These are phyloP conservation scores for Epithemia pelagica DNA, from an alignment of 108 stramenopile species.

Conservation along the genomic window DNA sequence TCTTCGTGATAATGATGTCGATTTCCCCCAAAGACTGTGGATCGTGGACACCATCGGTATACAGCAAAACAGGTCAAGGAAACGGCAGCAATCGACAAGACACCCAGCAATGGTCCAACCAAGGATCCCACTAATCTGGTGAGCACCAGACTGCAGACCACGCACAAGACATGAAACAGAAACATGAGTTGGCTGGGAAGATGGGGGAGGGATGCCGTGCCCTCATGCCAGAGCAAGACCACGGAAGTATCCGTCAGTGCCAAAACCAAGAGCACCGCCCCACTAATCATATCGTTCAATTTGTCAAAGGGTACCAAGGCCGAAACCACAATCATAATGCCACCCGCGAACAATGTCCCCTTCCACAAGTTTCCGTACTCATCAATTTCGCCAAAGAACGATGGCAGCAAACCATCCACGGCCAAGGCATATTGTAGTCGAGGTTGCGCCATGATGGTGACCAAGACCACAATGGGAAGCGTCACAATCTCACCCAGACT, in stretches of 20 bases:
- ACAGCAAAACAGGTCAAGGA: slow-evolving; percentile 8
- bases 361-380: slow-evolving; percentile 54
- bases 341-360: slow-evolving; percentile 69
- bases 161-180: slow-evolving; percentile 32
- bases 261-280: slow-evolving; percentile 70
- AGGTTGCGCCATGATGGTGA: slow-evolving; percentile 86
- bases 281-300: slow-evolving; percentile 77
- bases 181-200: slow-evolving; percentile 26
- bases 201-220: slow-evolving; percentile 22
- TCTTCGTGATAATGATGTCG: slow-evolving; percentile 4
- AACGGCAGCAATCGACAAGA: not conserved
- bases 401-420: slow-evolving; percentile 80
- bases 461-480: slow-evolving; percentile 86
- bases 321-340: slow-evolving; percentile 66
- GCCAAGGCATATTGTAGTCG: slow-evolving; percentile 81
- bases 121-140: slow-evolving; percentile 13
- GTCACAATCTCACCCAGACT: slow-evolving; percentile 81
- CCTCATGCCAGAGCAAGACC: slow-evolving; percentile 44
- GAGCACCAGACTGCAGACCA: slow-evolving; percentile 26
- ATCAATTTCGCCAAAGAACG: slow-evolving; percentile 58
- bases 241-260: slow-evolving; percentile 59
- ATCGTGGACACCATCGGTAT: slow-evolving; percentile 19
- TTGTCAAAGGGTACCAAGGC: slow-evolving; percentile 76
- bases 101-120: not conserved
- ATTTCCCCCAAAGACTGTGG: slow-evolving; percentile 17